phyloP scores from a whole-genome alignment of 352 stramenopile genomes.

The Globisporangium solare region DNA sequence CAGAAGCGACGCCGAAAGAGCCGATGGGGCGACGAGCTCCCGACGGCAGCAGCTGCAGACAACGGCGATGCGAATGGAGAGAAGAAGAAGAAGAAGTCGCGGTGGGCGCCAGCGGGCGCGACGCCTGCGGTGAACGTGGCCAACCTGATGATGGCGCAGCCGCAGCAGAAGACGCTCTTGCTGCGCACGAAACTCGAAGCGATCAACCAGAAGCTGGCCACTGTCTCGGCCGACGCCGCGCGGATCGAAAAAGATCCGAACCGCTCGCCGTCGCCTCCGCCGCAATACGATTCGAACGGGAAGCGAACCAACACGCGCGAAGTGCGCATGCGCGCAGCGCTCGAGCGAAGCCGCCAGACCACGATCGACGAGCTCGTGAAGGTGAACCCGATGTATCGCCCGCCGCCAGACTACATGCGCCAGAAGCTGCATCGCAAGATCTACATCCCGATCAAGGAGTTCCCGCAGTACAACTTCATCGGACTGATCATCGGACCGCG shows the following conservation, averaged over 20 bases:
- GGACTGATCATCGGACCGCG: conserved; percentile 98
- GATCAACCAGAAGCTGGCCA: conserved; percentile 70
- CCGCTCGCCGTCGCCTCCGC: conserved; percentile 88
- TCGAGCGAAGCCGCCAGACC: conserved; percentile 88
- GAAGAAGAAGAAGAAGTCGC: conserved; percentile 74
- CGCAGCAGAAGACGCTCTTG: conserved; percentile 70
- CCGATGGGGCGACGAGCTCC: conserved; percentile 76
- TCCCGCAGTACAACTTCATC: conserved; percentile 99
- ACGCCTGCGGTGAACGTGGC: conserved; percentile 37
- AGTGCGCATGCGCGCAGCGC: conserved; percentile 89
- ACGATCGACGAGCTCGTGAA: conserved; percentile 96
- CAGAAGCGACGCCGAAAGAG: conserved; percentile 78
- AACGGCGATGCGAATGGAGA: conserved; percentile 27
- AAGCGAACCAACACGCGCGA: conserved; percentile 97
- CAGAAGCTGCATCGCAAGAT: conserved; percentile 95
- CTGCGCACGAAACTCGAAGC: conserved; percentile 69
- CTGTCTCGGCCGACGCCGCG: conserved; percentile 77
- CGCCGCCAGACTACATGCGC: conserved; percentile 85
- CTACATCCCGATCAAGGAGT: conserved; percentile 97
- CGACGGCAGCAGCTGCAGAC: conserved; percentile 17
- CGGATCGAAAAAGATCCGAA: conserved; percentile 84
- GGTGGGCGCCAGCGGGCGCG: conserved; percentile 56
- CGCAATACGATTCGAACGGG: conserved; percentile 95
- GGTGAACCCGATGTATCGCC: conserved; percentile 90
- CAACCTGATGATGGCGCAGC: conserved; percentile 34